Percentiles rank a stretch among this genome's conserved stretches.
Evolutionary conservation across 1,284 basidiomycete genomes (phyloP).

Genomic region (Amylostereum chailletii): DNA sequence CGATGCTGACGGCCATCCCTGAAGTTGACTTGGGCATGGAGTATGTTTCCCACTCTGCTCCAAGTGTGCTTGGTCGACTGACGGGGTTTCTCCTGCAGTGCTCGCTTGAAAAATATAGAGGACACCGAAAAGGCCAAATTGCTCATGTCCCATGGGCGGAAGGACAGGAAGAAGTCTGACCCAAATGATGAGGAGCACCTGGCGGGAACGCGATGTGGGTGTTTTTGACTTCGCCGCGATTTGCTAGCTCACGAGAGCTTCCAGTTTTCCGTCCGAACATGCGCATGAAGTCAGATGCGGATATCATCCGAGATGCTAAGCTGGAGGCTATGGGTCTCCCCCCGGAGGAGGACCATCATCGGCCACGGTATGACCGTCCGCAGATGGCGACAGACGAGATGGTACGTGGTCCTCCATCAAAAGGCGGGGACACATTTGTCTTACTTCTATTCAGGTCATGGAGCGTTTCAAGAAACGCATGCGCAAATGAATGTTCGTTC

Average conservation of each 20-base stretch:
- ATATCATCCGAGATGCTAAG: constrained; percentile 79
- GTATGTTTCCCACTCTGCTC: constrained; percentile 38
- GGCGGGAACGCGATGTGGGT: constrained; percentile 75
- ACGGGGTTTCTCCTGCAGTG: constrained; percentile 32
- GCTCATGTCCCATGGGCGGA: constrained; percentile 66
- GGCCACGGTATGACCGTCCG: constrained; percentile 43
- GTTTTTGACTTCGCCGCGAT: not conserved
- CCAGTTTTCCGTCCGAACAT: constrained; percentile 78
- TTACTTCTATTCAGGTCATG: constrained; percentile 50
- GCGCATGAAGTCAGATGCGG: constrained; percentile 74
- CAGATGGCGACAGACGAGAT: constrained; percentile 89
- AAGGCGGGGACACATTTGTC: not conserved
- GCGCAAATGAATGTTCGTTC: constrained; percentile 41
- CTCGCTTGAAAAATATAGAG: constrained; percentile 89
- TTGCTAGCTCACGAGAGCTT: constrained; percentile 5
- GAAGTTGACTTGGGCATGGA: constrained; percentile 98
- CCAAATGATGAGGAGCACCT: constrained; percentile 68
- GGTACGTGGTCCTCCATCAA: constrained; percentile 35
- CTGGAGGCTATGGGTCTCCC: constrained; percentile 73
- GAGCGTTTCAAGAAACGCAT: constrained; percentile 83
- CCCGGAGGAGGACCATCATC: constrained; percentile 41
- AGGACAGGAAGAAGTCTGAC: constrained; percentile 42
- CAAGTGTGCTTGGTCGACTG: not conserved
- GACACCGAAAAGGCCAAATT: constrained; percentile 95
- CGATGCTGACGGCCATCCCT: constrained; percentile 94